Conservation (phyloP, 2,329 filamentous ascomycete genomes). For the Xylariaceae sp. region DNA sequence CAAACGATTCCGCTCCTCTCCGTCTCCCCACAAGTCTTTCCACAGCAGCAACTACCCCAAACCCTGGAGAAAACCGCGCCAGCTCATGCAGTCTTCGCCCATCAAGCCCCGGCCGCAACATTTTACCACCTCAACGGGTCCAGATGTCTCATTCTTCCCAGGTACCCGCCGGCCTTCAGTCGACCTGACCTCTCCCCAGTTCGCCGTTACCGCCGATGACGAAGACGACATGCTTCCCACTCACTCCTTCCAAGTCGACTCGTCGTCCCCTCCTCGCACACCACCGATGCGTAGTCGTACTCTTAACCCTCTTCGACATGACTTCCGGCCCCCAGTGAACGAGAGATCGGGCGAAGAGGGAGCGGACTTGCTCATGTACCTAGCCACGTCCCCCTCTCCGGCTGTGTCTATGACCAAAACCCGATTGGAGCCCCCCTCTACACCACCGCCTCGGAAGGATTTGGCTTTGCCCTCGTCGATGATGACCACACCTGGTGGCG, state of each 20-base stretch:
- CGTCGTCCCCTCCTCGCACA: conserved; percentile 79
- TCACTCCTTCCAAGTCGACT: conserved; percentile 64
- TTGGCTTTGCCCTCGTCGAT: conserved; percentile 72
- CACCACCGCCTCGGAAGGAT: conserved; percentile 68
- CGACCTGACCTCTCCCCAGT: conserved; percentile 54
- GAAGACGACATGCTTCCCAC: conserved; percentile 77
- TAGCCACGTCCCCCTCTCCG: conserved; percentile 87
- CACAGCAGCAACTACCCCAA: conserved; percentile 34
- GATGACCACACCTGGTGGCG: conserved; percentile 79
- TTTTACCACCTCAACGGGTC: conserved; percentile 66
- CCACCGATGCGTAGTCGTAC: conserved; percentile 61
- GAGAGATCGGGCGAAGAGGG: conserved; percentile 70
- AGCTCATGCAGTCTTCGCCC: conserved; percentile 80
- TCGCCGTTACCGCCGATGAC: conserved; percentile 65
- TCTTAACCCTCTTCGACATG: conserved; percentile 41
- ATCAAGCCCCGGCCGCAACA: conserved; percentile 70
- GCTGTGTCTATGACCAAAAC: conserved; percentile 54
- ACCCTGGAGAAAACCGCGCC: conserved; percentile 72
- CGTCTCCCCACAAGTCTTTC: conserved; percentile 56
- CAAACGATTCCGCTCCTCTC: conserved; percentile 67
- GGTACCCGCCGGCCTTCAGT: conserved; percentile 64
- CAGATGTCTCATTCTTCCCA: conserved; percentile 74
- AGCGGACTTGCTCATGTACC: conserved; percentile 72
- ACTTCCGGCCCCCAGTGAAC: conserved; percentile 36
- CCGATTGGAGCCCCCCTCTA: conserved; percentile 65